phyloP scores from a whole-genome alignment of 2,329 filamentous ascomycete species.

The Ophiosphaerella herpotricha region DNA sequence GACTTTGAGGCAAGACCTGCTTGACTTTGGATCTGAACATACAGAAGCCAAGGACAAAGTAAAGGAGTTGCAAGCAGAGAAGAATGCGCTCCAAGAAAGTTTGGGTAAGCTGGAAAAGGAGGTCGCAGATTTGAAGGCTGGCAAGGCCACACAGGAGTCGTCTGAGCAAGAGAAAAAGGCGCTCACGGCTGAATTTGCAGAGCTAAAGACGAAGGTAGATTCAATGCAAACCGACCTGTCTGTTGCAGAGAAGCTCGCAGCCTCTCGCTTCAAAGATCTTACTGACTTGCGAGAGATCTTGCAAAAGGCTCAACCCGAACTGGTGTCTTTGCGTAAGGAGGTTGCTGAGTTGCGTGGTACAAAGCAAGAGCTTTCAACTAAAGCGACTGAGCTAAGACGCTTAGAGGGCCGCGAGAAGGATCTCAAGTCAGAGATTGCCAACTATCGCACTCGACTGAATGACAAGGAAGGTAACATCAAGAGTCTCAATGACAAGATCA shows the following conservation, averaged over 20 bases:
- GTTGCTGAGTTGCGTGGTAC: conserved; percentile 72
- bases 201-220: conserved; percentile 70
- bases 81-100: conserved; percentile 64
- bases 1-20: conserved; percentile 76
- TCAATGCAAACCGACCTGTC: conserved; percentile 80
- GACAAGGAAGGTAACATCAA: conserved; percentile 81
- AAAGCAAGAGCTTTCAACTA: conserved; percentile 73
- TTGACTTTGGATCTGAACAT: conserved; percentile 79
- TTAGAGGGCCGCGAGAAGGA: conserved; percentile 84
- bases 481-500: conserved; percentile 75
- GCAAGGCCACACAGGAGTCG: conserved; percentile 52
- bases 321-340: conserved; percentile 78
- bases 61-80: conserved; percentile 72
- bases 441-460: conserved; percentile 69
- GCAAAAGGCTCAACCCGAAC: conserved; percentile 83
- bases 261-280: conserved; percentile 85
- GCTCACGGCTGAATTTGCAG: conserved; percentile 68
- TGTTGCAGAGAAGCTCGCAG: conserved; percentile 83
- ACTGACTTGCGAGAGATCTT: conserved; percentile 78
- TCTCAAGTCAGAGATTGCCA: conserved; percentile 72
- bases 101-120: conserved; percentile 74
- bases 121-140: conserved; percentile 60
- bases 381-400: conserved; percentile 68
- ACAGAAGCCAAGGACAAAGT: conserved; percentile 79
- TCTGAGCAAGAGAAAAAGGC: conserved; percentile 59